phyloP scores from a whole-genome alignment of 2,329 filamentous ascomycete genomes.

The Leptodontidium sp. region DNA sequence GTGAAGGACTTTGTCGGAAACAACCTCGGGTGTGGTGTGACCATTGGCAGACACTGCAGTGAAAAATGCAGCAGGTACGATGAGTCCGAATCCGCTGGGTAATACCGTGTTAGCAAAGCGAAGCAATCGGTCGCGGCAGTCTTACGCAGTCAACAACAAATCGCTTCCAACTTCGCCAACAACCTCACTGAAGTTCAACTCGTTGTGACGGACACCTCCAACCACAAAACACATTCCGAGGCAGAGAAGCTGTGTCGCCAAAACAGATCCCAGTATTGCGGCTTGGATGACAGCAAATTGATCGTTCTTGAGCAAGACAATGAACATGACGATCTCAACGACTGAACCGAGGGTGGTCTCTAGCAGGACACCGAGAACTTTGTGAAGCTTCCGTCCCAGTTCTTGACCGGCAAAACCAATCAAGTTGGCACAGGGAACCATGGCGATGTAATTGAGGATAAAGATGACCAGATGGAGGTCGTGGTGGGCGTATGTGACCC shows the following conservation, averaged over 20 bases:
- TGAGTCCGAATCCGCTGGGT: slow-evolving; percentile 56
- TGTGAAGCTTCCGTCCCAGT: slow-evolving; percentile 77
- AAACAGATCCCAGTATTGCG: slow-evolving; percentile 82
- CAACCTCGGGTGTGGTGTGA: slow-evolving; percentile 47
- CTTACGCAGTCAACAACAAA: slow-evolving; percentile 79
- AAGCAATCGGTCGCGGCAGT: slow-evolving; percentile 41
- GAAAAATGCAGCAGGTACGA: slow-evolving; percentile 56
- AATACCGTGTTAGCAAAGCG: slow-evolving; percentile 23
- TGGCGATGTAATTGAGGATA: slow-evolving; percentile 76
- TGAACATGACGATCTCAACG: slow-evolving; percentile 85
- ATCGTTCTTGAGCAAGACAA: slow-evolving; percentile 69
- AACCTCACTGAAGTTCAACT: slow-evolving; percentile 76
- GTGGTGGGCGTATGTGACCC: slow-evolving; percentile 62
- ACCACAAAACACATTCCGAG: slow-evolving; percentile 82
- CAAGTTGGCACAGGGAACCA: slow-evolving; percentile 79
- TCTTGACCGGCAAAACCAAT: slow-evolving; percentile 79
- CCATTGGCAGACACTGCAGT: slow-evolving; percentile 52
- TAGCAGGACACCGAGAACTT: slow-evolving; percentile 70
- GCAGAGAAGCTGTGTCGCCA: slow-evolving; percentile 84
- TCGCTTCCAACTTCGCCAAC: slow-evolving; percentile 83
- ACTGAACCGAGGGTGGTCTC: slow-evolving; percentile 74
- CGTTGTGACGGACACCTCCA: slow-evolving; percentile 72
- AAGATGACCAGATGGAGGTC: slow-evolving; percentile 71
- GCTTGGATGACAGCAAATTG: slow-evolving; percentile 79
- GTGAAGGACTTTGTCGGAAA: slow-evolving; percentile 62